These are phyloP conservation scores for Elymus sibiricus DNA, from an alignment of 176 grass and related monocot species.

Conservation along the genomic window DNA sequence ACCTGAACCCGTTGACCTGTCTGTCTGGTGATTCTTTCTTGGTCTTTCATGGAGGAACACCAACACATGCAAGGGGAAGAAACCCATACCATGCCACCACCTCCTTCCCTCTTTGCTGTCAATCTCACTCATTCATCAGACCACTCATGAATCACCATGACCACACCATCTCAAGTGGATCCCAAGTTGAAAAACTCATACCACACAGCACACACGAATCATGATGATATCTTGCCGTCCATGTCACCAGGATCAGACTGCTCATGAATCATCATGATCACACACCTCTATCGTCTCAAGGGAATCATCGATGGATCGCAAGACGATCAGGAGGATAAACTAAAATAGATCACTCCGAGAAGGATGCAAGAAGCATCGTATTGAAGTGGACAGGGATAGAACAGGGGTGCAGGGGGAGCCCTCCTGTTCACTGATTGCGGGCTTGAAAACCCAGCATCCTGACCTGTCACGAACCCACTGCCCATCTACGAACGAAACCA, in stretches of 20 bases:
- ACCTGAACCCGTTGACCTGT: background rate
- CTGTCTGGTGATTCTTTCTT: background rate
- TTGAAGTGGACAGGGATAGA: slow-evolving; percentile 31
- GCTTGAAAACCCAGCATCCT: slow-evolving; percentile 33
- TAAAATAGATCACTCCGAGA: background rate
- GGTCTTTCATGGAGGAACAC: background rate
- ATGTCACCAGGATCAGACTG: background rate
- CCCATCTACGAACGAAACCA: slow-evolving; percentile 22
- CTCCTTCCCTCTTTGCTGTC: background rate
- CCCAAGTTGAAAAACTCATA: no score
- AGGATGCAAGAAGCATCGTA: slow-evolving; percentile 27
- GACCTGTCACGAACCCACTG: slow-evolving; percentile 45
- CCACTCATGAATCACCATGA: background rate
- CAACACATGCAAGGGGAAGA: background rate
- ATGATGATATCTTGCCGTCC: background rate
- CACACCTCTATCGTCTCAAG: background rate
- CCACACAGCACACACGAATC: background rate
- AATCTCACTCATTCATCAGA: background rate
- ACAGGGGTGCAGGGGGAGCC: slow-evolving; percentile 41
- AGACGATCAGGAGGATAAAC: background rate
- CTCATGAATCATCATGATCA: background rate
- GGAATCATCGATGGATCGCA: background rate
- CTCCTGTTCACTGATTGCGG: slow-evolving; percentile 40
- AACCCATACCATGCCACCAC: background rate
- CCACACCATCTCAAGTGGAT: background rate